Conservation (phyloP, 75 land plant species). For the Pseudotsuga menziesii region DNA sequence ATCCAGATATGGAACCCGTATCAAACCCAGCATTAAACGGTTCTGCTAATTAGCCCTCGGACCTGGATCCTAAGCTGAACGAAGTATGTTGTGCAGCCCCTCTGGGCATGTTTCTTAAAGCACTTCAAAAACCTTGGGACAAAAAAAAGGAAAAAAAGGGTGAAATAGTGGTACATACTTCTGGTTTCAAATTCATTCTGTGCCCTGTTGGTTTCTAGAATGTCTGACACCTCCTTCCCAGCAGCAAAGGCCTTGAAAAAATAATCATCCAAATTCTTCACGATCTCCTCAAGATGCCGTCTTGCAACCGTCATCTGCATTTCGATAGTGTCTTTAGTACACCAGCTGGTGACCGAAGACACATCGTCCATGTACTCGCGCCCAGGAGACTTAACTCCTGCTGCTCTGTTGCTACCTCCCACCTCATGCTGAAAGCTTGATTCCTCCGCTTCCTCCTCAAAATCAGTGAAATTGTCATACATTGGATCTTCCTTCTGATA, state of each 20-base stretch:
- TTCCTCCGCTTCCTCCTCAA: slow-evolving; percentile 16
- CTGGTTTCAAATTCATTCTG: slow-evolving; percentile 62
- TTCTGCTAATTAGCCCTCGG: background rate
- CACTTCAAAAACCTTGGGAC: background rate
- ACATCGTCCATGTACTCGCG: slow-evolving; percentile 14
- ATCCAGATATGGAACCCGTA: background rate
- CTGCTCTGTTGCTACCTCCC: slow-evolving; percentile 42
- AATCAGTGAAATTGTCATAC: background rate
- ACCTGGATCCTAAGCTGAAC: background rate
- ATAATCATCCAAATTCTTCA: slow-evolving; percentile 35
- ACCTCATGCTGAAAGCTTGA: slow-evolving; percentile 33
- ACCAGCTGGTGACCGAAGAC: slow-evolving; percentile 12
- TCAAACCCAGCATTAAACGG: background rate
- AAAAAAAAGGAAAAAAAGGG: background rate
- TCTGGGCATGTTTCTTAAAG: background rate
- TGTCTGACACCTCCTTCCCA: slow-evolving; percentile 47
- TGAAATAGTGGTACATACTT: slow-evolving; percentile 10
- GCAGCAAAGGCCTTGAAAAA: slow-evolving; percentile 55
- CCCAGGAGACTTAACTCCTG: slow-evolving; percentile 19
- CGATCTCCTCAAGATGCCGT: slow-evolving; percentile 53
- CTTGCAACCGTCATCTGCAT: slow-evolving; percentile 36
- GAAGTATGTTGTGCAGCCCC: background rate
- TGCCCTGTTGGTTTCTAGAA: slow-evolving; percentile 52
- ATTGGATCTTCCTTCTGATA: slow-evolving; percentile 2
- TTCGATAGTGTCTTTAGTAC: slow-evolving; percentile 9